These are phyloP conservation scores for Aureobasidium mangrovei DNA, from an alignment of 2,329 filamentous ascomycete genomes.

Conservation along the genomic window DNA sequence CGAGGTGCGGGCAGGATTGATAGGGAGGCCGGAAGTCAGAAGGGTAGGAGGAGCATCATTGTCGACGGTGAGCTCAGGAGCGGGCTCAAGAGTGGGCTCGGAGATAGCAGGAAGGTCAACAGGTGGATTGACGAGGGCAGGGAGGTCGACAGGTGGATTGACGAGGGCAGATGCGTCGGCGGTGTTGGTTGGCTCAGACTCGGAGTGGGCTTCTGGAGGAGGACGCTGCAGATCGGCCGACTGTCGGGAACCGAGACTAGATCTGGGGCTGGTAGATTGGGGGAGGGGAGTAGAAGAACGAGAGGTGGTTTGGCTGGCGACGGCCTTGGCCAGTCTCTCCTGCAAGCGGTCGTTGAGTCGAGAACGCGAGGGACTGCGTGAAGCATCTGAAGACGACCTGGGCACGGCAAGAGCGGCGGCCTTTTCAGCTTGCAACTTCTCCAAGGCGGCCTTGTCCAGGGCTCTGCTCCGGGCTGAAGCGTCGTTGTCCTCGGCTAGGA, in stretches of 20 bases:
- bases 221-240: conserved; percentile 25
- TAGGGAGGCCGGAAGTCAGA: conserved; percentile 25
- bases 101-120: not conserved
- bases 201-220: conserved; percentile 15
- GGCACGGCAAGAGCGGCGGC: conserved; percentile 12
- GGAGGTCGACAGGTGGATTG: not conserved
- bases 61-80: conserved; percentile 13
- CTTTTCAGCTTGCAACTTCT: conserved; percentile 24
- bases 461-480: conserved; percentile 35
- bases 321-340: conserved; percentile 78
- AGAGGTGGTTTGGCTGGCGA: conserved; percentile 44
- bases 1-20: conserved; percentile 27
- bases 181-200: conserved; percentile 11
- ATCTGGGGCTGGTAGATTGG: conserved; percentile 42
- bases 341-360: conserved; percentile 75
- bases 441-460: conserved; percentile 26
- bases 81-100: not conserved
- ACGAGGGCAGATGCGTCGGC: not conserved
- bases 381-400: conserved; percentile 21
- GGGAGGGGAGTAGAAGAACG: conserved; percentile 19
- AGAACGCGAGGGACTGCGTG: conserved; percentile 56
- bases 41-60: conserved; percentile 17
- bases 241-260: conserved; percentile 36
- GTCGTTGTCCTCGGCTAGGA: conserved; percentile 71
- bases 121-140: not conserved